A percentile compares a stretch with the other conserved stretches of the same genome.
phyloP scores from a whole-genome alignment of 2,329 filamentous ascomycete species.

The Corynespora cassiicola region DNA sequence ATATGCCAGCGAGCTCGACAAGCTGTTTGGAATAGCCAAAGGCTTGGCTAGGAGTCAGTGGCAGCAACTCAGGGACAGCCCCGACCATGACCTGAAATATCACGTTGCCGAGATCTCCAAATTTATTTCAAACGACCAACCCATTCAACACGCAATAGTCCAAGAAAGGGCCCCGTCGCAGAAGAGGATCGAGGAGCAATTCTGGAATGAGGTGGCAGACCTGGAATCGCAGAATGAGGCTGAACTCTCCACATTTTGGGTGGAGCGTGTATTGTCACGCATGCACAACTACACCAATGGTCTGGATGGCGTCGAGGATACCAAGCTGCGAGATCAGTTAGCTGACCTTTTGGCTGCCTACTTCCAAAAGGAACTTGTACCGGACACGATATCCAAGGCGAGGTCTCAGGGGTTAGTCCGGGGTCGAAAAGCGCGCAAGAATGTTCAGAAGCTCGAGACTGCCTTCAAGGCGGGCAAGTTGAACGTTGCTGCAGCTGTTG shows the following conservation, averaged over 20 bases:
- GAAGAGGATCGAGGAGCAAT: constrained; percentile 28
- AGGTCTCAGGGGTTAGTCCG: constrained; percentile 34
- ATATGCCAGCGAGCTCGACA: constrained; percentile 12
- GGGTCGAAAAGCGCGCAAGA: constrained; percentile 39
- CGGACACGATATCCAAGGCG: constrained; percentile 39
- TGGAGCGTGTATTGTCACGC: constrained; percentile 33
- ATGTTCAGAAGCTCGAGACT: constrained; percentile 33
- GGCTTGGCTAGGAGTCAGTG: constrained; percentile 30
- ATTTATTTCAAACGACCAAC: constrained; percentile 9
- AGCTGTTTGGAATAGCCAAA: constrained; percentile 22
- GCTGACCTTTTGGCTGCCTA: constrained; percentile 37
- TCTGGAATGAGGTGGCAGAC: constrained; percentile 27
- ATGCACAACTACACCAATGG: constrained; percentile 32
- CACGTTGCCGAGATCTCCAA: constrained; percentile 22
- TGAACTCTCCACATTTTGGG: constrained; percentile 41
- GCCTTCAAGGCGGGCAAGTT: constrained; percentile 21
- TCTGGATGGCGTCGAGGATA: constrained; percentile 28
- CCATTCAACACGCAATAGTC: constrained; percentile 19
- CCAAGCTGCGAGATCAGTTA: constrained; percentile 42
- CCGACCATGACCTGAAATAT: constrained; percentile 30
- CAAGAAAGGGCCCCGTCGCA: constrained; percentile 25
- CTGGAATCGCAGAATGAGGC: constrained; percentile 37
- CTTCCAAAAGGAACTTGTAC: constrained; percentile 39
- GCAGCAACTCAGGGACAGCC: constrained; percentile 24
- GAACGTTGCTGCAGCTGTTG: constrained; percentile 13